Base-by-base conservation (phyloP, 1,284 basidiomycete species). In the Microbotryum violaceum region DNA sequence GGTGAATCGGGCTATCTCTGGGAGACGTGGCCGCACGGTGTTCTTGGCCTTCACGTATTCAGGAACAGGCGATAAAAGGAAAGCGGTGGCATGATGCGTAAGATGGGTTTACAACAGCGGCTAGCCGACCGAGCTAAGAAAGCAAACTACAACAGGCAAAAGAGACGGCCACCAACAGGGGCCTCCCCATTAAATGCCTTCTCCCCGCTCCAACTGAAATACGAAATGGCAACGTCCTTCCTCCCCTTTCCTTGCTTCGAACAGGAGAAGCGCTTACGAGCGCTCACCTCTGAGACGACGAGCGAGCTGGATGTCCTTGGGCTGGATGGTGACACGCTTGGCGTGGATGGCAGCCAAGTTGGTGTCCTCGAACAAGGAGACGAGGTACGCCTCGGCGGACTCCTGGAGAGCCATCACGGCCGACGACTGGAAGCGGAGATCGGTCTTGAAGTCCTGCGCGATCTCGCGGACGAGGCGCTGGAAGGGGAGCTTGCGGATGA, bases 401-500 rank as follows among this genome's bases (percentile, higher is more conserved):
- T 88, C 85, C 76, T 88, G 87, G 64, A 89, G 79, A 6, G 62
- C 73, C 71, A 72, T 74, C 70, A 88, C 85, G 70, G 83, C 87
- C 61, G 82, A 90, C 37, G 88, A 90, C 80, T 91, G 89, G 87
- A 93, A 92, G 70, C 89, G 87, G 69, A 92, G 82, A 76, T 92
- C 88, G 70, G 85, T 87, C 84, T 60, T 60, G 58, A 60, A 60
- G 58, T 55, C 69, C 56, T 72, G 69, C 27, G 70, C 70, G 54
- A 70, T 72, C 54, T 72, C 70, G 46, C 70, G 64, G 48, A 70
- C 70, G 31, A 65, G 59, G 25, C 67, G 58, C 55, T 69, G 65
- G 61, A 69, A 69, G 49, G 72, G 72, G 27, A 73, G 68, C 63
- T 74, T 74, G 44, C 72, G 69, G 60, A 73, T 73, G 47, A 72